A percentile compares a stretch with the other conserved stretches of the same genome.
Evolutionary conservation across 2,329 filamentous ascomycete genomes (phyloP).

Genomic region (Colletotrichum caudatum): DNA sequence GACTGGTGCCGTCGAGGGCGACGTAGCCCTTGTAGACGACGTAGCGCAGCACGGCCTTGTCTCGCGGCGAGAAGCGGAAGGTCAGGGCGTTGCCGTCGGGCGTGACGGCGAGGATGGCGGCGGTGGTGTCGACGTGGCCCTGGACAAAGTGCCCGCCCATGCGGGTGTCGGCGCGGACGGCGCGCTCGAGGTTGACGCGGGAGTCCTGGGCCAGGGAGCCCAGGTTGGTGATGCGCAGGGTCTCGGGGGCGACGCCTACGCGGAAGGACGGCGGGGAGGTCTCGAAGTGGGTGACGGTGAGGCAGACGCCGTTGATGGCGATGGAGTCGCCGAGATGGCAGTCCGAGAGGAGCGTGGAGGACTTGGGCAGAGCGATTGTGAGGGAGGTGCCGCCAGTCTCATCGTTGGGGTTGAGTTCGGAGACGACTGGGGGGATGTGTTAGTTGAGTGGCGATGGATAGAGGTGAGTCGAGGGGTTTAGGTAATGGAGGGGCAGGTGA

Average conservation of each 20-base stretch:
- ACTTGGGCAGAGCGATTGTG: slow-evolving; percentile 78
- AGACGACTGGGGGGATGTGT: slow-evolving; percentile 75
- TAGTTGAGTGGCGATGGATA: slow-evolving; percentile 39
- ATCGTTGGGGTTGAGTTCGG: slow-evolving; percentile 83
- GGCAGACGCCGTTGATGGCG: slow-evolving; percentile 92
- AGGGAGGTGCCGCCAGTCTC: slow-evolving; percentile 89
- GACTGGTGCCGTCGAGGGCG: slow-evolving; percentile 91
- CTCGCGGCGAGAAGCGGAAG: slow-evolving; percentile 82
- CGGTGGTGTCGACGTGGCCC: slow-evolving; percentile 94
- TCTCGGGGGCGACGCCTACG: slow-evolving; percentile 95
- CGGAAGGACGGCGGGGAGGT: slow-evolving; percentile 72
- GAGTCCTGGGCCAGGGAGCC: slow-evolving; percentile 75
- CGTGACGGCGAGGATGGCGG: slow-evolving; percentile 76
- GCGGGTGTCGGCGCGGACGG: slow-evolving; percentile 88
- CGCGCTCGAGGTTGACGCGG: slow-evolving; percentile 91
- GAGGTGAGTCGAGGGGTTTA: slow-evolving; percentile 6
- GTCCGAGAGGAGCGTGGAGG: slow-evolving; percentile 82
- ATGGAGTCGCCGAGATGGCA: slow-evolving; percentile 93
- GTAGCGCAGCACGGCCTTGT: slow-evolving; percentile 80
- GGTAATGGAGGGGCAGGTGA: slow-evolving; percentile 8
- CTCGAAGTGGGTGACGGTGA: slow-evolving; percentile 79
- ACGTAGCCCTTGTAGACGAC: slow-evolving; percentile 97
- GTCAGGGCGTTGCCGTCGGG: slow-evolving; percentile 92
- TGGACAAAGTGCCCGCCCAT: slow-evolving; percentile 99
- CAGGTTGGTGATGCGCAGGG: slow-evolving; percentile 95